These are phyloP conservation scores for Rhododendron williamsianum DNA, from an alignment of 148 eudicot species.

Conservation along the genomic window DNA sequence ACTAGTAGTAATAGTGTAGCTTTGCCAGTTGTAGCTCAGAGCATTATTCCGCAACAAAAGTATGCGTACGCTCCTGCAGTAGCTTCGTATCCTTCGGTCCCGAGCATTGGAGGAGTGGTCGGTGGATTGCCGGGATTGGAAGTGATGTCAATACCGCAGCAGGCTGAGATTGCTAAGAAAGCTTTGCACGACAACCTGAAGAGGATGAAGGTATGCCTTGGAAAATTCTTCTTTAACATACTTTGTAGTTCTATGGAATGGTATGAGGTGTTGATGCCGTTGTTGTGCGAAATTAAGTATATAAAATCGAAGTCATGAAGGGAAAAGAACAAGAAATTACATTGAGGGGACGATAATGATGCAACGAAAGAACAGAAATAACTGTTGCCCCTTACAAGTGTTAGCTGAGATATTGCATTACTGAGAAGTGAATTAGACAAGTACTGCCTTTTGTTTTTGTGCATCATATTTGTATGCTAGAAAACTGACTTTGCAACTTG, in stretches of 20 bases:
- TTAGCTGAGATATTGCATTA: background rate
- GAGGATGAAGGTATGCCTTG: slow-evolving; percentile 62
- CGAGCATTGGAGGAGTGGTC: slow-evolving; percentile 52
- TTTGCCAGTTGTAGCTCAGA: slow-evolving; percentile 24
- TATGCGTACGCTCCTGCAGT: slow-evolving; percentile 19
- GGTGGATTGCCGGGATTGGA: slow-evolving; percentile 44
- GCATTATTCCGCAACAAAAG: slow-evolving; percentile 33
- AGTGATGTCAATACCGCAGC: slow-evolving; percentile 59
- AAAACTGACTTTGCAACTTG: background rate
- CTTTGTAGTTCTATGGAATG: background rate
- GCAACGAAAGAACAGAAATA: background rate
- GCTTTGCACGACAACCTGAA: slow-evolving; percentile 67
- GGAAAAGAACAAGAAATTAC: background rate
- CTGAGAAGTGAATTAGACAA: background rate
- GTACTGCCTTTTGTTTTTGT: background rate
- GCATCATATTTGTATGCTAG: background rate
- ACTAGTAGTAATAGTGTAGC: slow-evolving; percentile 25
- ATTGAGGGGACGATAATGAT: background rate
- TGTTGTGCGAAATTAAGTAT: background rate
- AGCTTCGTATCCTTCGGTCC: slow-evolving; percentile 27
- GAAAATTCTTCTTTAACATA: background rate
- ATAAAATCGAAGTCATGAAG: background rate
- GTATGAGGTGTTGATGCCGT: background rate
- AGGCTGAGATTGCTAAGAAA: slow-evolving; percentile 73
- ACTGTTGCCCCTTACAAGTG: background rate